These are phyloP conservation scores for Neofusicoccum sp. DNA, from an alignment of 2,329 filamentous ascomycete genomes.

Conservation along the genomic window DNA sequence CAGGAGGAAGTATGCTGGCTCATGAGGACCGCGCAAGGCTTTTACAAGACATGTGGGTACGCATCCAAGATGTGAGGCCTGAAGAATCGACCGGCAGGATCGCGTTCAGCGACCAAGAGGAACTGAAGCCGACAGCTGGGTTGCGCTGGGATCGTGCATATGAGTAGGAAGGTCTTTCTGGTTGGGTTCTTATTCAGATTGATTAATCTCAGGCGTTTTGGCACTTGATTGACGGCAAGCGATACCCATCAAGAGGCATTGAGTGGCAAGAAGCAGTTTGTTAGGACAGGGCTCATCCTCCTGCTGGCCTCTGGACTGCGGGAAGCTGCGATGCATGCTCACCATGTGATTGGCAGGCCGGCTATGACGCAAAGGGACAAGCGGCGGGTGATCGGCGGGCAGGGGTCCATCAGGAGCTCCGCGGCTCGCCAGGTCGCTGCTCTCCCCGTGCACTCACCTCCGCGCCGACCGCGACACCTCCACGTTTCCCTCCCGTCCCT, in stretches of 20 bases:
- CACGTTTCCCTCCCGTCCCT: background rate
- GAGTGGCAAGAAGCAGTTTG: too few relatives aligned
- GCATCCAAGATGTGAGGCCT: conserved; percentile 23
- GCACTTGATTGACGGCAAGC: too few relatives aligned
- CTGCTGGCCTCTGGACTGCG: too few relatives aligned
- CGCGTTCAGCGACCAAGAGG: conserved; percentile 15
- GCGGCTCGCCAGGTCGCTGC: background rate
- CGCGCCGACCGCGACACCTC: conserved; percentile 2
- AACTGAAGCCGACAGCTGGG: background rate
- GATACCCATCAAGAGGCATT: too few relatives aligned
- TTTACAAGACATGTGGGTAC: conserved; percentile 20
- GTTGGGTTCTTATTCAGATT: too few relatives aligned
- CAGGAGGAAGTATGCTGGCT: conserved; percentile 14
- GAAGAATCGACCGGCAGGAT: conserved; percentile 20
- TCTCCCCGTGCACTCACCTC: conserved; percentile 14
- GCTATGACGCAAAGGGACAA: conserved; percentile 8
- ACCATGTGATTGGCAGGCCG: background rate
- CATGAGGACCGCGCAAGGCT: conserved; percentile 17
- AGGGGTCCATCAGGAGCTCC: conserved; percentile 9
- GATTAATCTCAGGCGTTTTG: too few relatives aligned
- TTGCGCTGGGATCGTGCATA: background rate
- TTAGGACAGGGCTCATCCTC: too few relatives aligned
- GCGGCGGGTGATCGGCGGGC: conserved; percentile 10
- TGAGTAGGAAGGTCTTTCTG: too few relatives aligned
- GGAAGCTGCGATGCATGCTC: too few relatives aligned